Percentiles rank a stretch among this genome's conserved stretches.
phyloP scores from a whole-genome alignment of 148 eudicot species.

The Vaccinium darrowii region DNA sequence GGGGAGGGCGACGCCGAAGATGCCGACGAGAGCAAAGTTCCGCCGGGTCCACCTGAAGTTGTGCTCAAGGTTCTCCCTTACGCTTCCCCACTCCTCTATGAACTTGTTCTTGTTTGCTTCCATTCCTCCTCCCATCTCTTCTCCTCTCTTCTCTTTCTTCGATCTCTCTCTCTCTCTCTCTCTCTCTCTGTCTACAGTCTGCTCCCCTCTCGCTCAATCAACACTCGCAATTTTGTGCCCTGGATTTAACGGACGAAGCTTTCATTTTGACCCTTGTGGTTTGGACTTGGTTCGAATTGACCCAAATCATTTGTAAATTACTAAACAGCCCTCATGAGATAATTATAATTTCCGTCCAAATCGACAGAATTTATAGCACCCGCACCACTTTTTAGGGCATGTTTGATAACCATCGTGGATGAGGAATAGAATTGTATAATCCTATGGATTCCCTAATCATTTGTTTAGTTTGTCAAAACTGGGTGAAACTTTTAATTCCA shows the following conservation, averaged over 20 bases:
- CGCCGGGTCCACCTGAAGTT: conserved; percentile 98
- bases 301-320: background rate
- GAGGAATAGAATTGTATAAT: too few relatives aligned
- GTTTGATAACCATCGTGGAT: too few relatives aligned
- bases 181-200: background rate
- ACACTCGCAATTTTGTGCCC: background rate
- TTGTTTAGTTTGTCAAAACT: too few relatives aligned
- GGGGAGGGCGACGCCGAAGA: conserved; percentile 89
- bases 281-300: background rate
- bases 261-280: background rate
- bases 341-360: background rate
- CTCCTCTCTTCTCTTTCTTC: background rate
- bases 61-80: conserved; percentile 81
- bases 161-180: background rate
- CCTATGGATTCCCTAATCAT: too few relatives aligned
- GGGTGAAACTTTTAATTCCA: too few relatives aligned
- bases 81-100: conserved; percentile 86
- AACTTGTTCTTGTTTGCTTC: conserved; percentile 83
- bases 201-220: background rate
- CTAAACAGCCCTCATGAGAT: too few relatives aligned
- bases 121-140: conserved; percentile 95
- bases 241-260: background rate
- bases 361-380: background rate
- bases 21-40: conserved; percentile 73
- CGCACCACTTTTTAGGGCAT: too few relatives aligned